Evolutionary conservation across 1,284 basidiomycete species (phyloP).

Genomic region (Inonotus obliquus): DNA sequence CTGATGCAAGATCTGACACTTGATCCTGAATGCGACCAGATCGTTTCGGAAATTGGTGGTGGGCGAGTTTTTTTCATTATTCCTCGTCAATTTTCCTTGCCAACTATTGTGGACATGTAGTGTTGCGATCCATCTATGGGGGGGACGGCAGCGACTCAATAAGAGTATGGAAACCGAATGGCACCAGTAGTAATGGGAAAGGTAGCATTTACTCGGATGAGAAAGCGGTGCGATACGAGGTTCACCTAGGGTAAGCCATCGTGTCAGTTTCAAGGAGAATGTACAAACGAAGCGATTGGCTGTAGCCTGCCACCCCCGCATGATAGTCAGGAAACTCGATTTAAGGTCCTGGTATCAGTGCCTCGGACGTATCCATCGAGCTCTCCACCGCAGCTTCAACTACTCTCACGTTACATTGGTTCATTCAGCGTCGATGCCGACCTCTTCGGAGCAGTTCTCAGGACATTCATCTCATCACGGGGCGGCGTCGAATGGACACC

Average conservation of each 20-base stretch:
- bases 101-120: constrained; percentile 34
- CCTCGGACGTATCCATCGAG: constrained; percentile 66
- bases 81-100: constrained; percentile 21
- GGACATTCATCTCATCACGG: constrained; percentile 71
- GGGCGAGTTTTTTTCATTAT: constrained; percentile 24
- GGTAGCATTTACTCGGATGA: constrained; percentile 20
- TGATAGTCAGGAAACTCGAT: constrained; percentile 41
- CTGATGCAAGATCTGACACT: constrained; percentile 44
- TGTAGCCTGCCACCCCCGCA: constrained; percentile 51
- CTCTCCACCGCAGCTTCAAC: constrained; percentile 76
- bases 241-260: constrained; percentile 40
- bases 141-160: constrained; percentile 38
- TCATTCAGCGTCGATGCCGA: constrained; percentile 66
- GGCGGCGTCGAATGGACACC: constrained; percentile 71
- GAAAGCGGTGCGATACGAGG: constrained; percentile 62
- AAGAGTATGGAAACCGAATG: constrained; percentile 9
- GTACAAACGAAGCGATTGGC: constrained; percentile 21
- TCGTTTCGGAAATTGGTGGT: constrained; percentile 69
- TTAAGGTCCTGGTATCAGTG: constrained; percentile 71
- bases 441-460: constrained; percentile 74
- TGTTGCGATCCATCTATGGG: constrained; percentile 82
- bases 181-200: constrained; percentile 11
- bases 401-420: constrained; percentile 84
- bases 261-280: constrained; percentile 22
- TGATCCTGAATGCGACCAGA: constrained; percentile 47